Percentiles rank a stretch among this genome's conserved stretches.
Evolutionary conservation across 257 asterid species (phyloP).

Genomic region (Paulownia fortunei): DNA sequence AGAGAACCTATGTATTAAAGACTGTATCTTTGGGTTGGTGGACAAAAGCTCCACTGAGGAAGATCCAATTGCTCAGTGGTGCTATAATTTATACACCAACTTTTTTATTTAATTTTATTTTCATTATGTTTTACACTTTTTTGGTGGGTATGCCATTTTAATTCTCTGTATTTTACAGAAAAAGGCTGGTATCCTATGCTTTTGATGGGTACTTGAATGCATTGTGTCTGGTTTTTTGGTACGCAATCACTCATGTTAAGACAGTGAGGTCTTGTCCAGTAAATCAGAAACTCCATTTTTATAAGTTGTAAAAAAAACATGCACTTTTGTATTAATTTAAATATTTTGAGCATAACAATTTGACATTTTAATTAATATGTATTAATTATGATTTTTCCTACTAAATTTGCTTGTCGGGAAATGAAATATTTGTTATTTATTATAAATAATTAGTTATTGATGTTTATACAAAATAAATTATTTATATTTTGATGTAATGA

Average conservation of each 20-base stretch:
- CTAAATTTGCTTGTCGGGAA: too few species aligned
- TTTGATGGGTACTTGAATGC: slow-evolving; percentile 37
- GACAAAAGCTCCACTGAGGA: slow-evolving; percentile 52
- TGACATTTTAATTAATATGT: too few species aligned
- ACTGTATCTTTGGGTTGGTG: slow-evolving; percentile 47
- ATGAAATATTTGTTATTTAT: not conserved
- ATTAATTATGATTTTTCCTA: too few species aligned
- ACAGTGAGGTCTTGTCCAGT: slow-evolving; percentile 29
- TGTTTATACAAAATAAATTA: too few species aligned
- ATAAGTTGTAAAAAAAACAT: too few species aligned
- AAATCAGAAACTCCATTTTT: slow-evolving; percentile 11
- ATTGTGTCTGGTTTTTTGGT: slow-evolving; percentile 30
- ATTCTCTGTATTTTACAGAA: slow-evolving; percentile 26
- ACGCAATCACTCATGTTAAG: slow-evolving; percentile 26
- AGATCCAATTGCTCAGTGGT: slow-evolving; percentile 48
- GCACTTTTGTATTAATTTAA: too few species aligned
- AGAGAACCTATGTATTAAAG: slow-evolving; percentile 25
- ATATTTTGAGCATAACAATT: too few species aligned
- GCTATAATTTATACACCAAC: slow-evolving; percentile 43
- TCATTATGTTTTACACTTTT: not conserved
- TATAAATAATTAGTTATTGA: too few species aligned
- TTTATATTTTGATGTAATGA: too few species aligned
- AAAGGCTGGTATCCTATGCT: slow-evolving; percentile 49
- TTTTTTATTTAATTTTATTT: not conserved
- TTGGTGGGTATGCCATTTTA: slow-evolving; percentile 5